These are phyloP conservation scores for Zea luxurians DNA, from an alignment of 176 grass and related monocot species.

Conservation along the genomic window DNA sequence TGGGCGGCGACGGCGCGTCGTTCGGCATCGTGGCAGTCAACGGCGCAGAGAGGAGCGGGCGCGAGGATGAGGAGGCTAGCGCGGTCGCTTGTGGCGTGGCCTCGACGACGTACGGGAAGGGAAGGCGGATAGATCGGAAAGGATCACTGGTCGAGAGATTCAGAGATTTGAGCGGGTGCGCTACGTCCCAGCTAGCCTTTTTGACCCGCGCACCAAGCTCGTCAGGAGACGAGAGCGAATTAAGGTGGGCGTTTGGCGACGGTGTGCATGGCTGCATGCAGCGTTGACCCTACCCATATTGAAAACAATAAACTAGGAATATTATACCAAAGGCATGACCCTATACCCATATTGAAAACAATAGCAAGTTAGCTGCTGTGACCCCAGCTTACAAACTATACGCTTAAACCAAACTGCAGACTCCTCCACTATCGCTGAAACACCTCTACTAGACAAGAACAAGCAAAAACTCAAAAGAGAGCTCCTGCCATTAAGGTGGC, in stretches of 20 bases:
- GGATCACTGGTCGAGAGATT: background rate
- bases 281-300: background rate
- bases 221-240: conserved; percentile 20
- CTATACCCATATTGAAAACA: too few relatives aligned
- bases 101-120: background rate
- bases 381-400: too few relatives aligned
- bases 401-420: too few relatives aligned
- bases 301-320: too few relatives aligned
- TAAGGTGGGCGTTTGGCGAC: background rate
- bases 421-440: too few relatives aligned
- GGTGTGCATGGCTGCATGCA: background rate
- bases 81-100: background rate
- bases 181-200: background rate
- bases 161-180: conserved; percentile 25
- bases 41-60: background rate
- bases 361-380: too few relatives aligned
- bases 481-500: too few relatives aligned
- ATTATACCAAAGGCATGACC: too few relatives aligned
- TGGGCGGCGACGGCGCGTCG: conserved; percentile 36
- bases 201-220: conserved; percentile 16
- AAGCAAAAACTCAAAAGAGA: too few relatives aligned
- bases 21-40: conserved; percentile 18
- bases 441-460: too few relatives aligned
- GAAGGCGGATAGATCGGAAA: conserved; percentile 9
- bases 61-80: background rate